Percentiles rank a stretch among this genome's conserved stretches.
These are phyloP conservation scores for Blastosporella zonata DNA, from an alignment of 1,284 basidiomycete species.

Conservation along the genomic window DNA sequence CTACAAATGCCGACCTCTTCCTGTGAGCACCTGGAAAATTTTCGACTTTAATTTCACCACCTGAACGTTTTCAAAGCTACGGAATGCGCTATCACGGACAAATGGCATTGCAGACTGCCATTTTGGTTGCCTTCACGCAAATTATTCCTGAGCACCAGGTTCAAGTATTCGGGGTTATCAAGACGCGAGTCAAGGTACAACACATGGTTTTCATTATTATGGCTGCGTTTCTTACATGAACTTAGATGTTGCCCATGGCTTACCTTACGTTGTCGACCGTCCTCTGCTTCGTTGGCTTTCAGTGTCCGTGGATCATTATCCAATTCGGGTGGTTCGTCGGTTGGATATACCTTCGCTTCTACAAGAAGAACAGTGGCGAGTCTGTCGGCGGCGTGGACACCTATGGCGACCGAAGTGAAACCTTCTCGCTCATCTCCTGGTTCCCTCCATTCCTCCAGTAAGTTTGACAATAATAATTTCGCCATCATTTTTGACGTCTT, in stretches of 20 bases:
- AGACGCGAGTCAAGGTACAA: conserved; percentile 84
- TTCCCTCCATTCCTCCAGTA: conserved; percentile 94
- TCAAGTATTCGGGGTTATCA: conserved; percentile 85
- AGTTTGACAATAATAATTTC: conserved; percentile 20
- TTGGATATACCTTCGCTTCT: conserved; percentile 95
- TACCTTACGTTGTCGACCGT: conserved; percentile 91
- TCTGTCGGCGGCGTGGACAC: conserved; percentile 54
- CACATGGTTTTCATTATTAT: not conserved
- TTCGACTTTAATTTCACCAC: conserved; percentile 2
- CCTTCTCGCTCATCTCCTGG: conserved; percentile 95
- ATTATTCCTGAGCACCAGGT: conserved; percentile 97
- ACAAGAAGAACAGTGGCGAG: conserved; percentile 78
- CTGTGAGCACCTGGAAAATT: conserved; percentile 69
- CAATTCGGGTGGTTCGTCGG: conserved; percentile 98
- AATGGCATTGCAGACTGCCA: conserved; percentile 86
- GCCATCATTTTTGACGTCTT: conserved; percentile 12
- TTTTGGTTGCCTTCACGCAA: conserved; percentile 96
- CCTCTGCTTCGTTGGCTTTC: conserved; percentile 83
- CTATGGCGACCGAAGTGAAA: conserved; percentile 93
- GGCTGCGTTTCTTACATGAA: conserved; percentile 10
- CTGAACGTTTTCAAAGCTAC: conserved; percentile 50
- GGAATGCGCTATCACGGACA: conserved; percentile 90
- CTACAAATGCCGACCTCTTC: conserved; percentile 65
- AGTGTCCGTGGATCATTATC: conserved; percentile 93
- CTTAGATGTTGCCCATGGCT: conserved; percentile 85